A percentile compares a stretch with the other conserved stretches of the same genome.
Evolutionary conservation across 2,329 filamentous ascomycete species (phyloP).

Genomic region (Ophiostoma novo-ulmi): DNA sequence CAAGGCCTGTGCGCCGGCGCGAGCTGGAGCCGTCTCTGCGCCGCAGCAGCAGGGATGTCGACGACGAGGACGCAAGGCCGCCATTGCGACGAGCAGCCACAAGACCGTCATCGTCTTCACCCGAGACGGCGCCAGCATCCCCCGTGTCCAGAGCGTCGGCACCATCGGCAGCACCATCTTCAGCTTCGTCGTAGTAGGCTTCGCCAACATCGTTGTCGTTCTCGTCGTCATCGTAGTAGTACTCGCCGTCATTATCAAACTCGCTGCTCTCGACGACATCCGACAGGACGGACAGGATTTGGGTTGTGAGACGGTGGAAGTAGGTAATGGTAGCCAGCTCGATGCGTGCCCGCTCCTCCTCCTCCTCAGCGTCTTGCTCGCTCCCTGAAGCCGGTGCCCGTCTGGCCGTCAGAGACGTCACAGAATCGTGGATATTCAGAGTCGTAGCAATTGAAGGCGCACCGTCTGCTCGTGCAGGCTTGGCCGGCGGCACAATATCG

Average conservation of each 20-base stretch:
- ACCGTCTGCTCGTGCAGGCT: conserved; percentile 29
- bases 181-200: conserved; percentile 41
- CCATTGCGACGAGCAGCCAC: conserved; percentile 23
- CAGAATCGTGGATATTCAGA: not conserved
- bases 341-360: conserved; percentile 46
- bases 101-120: conserved; percentile 19
- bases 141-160: not conserved
- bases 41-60: conserved; percentile 19
- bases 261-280: conserved; percentile 53
- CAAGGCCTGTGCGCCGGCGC: not conserved
- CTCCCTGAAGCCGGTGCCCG: conserved; percentile 23
- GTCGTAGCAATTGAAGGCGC: not conserved
- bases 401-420: not conserved
- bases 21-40: conserved; percentile 13
- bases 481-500: conserved; percentile 38
- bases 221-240: conserved; percentile 25
- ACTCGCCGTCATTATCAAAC: conserved; percentile 41
- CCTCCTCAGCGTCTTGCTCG: conserved; percentile 27
- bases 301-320: conserved; percentile 69
- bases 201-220: conserved; percentile 25
- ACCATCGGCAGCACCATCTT: conserved; percentile 24
- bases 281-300: conserved; percentile 57
- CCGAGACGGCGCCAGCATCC: not conserved
- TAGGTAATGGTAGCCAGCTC: conserved; percentile 74
- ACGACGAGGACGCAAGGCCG: conserved; percentile 13